Conservation (phyloP, 2,329 filamentous ascomycete species). For the Penicillium italicum region DNA sequence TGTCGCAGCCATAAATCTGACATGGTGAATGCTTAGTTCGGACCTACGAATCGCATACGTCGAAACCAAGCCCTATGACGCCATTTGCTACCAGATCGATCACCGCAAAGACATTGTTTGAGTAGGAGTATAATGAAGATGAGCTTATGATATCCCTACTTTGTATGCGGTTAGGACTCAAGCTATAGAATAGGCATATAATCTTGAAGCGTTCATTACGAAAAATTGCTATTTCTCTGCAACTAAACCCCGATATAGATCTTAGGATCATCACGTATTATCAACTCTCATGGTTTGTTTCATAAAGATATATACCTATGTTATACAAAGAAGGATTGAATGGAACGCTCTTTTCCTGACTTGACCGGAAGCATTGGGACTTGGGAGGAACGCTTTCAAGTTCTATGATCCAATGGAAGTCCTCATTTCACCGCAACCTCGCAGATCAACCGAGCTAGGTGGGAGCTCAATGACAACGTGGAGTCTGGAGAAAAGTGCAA, state of each 20-base stretch:
- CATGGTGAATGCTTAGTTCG: not conserved
- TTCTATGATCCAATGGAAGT: no score
- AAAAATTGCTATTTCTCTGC: no score
- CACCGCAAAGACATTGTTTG: not conserved
- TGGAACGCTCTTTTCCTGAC: accelerated
- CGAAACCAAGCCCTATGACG: not conserved
- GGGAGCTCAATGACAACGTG: not conserved
- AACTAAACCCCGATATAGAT: not conserved
- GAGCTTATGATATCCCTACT: no score
- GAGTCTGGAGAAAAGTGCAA: not conserved
- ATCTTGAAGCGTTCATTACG: no score
- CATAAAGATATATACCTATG: no score
- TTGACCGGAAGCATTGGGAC: not conserved
- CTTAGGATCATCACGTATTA: no score
- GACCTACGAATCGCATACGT: not conserved
- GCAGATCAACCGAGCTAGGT: not conserved
- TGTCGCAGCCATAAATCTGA: not conserved
- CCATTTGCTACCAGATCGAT: not conserved
- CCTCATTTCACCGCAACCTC: not conserved
- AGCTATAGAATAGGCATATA: not conserved
- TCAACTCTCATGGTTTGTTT: no score
- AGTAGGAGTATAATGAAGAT: not conserved
- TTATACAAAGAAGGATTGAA: no score
- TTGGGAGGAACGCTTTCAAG: not conserved
- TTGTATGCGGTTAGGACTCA: no score